These are phyloP conservation scores for Sordariomycetes sp. DNA, from an alignment of 2,329 filamentous ascomycete species.

Conservation along the genomic window DNA sequence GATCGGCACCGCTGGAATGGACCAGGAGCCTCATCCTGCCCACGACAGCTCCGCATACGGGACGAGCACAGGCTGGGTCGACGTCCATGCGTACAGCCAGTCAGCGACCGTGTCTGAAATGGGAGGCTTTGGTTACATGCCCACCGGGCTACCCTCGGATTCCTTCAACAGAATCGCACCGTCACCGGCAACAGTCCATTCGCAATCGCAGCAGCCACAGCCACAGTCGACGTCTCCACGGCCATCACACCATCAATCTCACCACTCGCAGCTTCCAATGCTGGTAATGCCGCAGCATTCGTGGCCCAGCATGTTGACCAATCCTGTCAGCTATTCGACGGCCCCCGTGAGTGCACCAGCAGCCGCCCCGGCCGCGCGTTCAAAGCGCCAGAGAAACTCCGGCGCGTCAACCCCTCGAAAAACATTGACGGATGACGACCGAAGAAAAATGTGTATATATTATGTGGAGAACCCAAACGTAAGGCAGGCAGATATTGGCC, in stretches of 20 bases:
- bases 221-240: conserved; percentile 14
- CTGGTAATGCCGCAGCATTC: conserved; percentile 59
- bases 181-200: conserved; percentile 44
- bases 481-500: conserved; percentile 95
- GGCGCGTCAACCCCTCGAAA: conserved; percentile 55
- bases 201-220: conserved; percentile 25
- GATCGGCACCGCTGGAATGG: conserved; percentile 32
- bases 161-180: conserved; percentile 43
- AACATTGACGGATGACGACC: conserved; percentile 84
- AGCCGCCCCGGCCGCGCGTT: background rate
- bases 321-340: conserved; percentile 54
- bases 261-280: conserved; percentile 47
- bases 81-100: conserved; percentile 53
- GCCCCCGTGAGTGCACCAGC: conserved; percentile 46
- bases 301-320: conserved; percentile 78
- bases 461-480: conserved; percentile 81
- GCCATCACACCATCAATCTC: conserved; percentile 30
- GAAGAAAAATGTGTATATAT: conserved; percentile 87
- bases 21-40: conserved; percentile 32
- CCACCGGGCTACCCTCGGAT: conserved; percentile 39
- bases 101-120: conserved; percentile 60
- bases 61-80: conserved; percentile 39
- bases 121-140: conserved; percentile 46
- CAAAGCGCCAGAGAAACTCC: background rate
- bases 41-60: conserved; percentile 28